These are phyloP conservation scores for Triticum turgidum DNA, from an alignment of 176 grass and related monocot species.

Conservation along the genomic window DNA sequence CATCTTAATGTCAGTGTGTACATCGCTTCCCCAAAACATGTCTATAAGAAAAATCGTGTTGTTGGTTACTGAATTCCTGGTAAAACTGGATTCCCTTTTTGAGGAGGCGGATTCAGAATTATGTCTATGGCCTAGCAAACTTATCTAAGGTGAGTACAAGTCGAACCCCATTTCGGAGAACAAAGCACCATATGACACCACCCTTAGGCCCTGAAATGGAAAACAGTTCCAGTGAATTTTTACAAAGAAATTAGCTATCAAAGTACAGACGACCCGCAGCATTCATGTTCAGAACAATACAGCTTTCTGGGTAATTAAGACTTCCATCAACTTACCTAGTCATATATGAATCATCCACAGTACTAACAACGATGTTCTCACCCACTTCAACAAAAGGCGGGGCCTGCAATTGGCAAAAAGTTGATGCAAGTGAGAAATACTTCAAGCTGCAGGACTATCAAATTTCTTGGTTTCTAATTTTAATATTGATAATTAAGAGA, in stretches of 20 bases:
- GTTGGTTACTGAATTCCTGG: neutral
- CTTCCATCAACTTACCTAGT: slow-evolving; percentile 50
- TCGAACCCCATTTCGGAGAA: neutral
- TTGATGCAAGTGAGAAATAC: slow-evolving; percentile 16
- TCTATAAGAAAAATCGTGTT: slow-evolving; percentile 1
- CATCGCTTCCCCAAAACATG: neutral
- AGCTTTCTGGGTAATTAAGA: neutral
- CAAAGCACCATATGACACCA: neutral
- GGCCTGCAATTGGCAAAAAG: slow-evolving; percentile 50
- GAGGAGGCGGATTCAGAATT: neutral
- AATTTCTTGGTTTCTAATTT: slow-evolving; percentile 9
- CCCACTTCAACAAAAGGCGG: slow-evolving; percentile 81
- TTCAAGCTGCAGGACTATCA: neutral
- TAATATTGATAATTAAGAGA: neutral
- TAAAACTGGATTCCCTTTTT: neutral
- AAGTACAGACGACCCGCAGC: neutral
- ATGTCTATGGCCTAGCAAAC: neutral
- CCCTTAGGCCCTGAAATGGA: slow-evolving; percentile 49
- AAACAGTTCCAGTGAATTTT: neutral
- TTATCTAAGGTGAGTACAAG: neutral
- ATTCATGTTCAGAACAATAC: neutral
- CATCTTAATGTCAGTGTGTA: neutral
- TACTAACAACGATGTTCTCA: slow-evolving; percentile 78
- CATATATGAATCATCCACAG: slow-evolving; percentile 85
- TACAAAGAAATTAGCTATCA: neutral